A percentile compares a stretch with the other conserved stretches of the same genome.
Evolutionary conservation across 1,284 basidiomycete species (phyloP).

Genomic region (Pseudozyma sp.): DNA sequence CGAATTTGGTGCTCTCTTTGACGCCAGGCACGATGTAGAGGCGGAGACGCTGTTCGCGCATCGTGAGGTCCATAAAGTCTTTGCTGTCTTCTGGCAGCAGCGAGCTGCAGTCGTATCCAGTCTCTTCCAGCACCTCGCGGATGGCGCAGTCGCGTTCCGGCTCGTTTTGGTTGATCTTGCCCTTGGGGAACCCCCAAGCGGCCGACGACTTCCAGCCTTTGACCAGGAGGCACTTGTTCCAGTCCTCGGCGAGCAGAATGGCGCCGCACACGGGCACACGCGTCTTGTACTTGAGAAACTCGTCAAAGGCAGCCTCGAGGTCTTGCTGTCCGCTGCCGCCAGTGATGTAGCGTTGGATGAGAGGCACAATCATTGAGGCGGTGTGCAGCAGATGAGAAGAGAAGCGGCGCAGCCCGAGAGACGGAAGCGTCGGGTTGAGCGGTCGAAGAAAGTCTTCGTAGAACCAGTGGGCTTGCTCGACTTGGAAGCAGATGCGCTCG

Average conservation of each 20-base stretch:
- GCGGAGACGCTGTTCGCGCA: slow-evolving; percentile 88
- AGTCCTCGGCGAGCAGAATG: slow-evolving; percentile 89
- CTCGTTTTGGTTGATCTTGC: slow-evolving; percentile 96
- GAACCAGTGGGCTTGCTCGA: slow-evolving; percentile 99
- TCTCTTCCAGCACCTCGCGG: slow-evolving; percentile 72
- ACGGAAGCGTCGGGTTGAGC: slow-evolving; percentile 85
- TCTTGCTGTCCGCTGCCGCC: slow-evolving; percentile 55
- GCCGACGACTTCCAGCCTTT: slow-evolving; percentile 97
- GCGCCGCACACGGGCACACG: slow-evolving; percentile 98
- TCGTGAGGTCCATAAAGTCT: slow-evolving; percentile 85
- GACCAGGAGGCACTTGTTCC: slow-evolving; percentile 77
- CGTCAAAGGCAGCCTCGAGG: slow-evolving; percentile 64
- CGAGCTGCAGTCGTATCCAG: slow-evolving; percentile 63
- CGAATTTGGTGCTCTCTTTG: slow-evolving; percentile 88
- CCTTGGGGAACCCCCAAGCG: slow-evolving; percentile 98
- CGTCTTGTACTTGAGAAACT: slow-evolving; percentile 82
- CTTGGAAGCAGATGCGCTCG: slow-evolving; percentile 96
- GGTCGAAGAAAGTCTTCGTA: slow-evolving; percentile 96
- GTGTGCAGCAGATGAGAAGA: slow-evolving; percentile 82
- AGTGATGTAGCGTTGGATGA: slow-evolving; percentile 65
- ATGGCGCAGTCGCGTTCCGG: slow-evolving; percentile 70
- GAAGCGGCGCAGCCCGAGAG: slow-evolving; percentile 83
- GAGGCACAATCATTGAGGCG: slow-evolving; percentile 61
- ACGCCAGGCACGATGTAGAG: slow-evolving; percentile 91
- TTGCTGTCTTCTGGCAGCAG: slow-evolving; percentile 55